Conservation (phyloP, 1,139 yeast species). For the Taiozyma sp. region DNA sequence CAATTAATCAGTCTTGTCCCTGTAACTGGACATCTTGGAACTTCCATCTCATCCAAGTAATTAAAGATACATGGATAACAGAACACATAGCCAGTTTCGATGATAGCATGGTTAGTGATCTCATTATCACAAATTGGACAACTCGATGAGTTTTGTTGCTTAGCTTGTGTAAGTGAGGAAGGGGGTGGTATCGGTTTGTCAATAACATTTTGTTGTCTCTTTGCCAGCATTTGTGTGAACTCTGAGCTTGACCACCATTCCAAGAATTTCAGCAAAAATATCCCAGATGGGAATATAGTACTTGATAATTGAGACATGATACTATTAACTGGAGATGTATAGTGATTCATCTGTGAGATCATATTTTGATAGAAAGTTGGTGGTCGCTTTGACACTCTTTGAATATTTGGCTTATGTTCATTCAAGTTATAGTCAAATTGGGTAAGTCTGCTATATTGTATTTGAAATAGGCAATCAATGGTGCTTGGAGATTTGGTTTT, state of each 20-base stretch:
- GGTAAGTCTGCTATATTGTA: conserved; percentile 67
- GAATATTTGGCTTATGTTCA: conserved; percentile 8
- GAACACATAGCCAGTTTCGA: conserved; percentile 89
- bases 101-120: conserved; percentile 75
- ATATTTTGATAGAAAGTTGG: conserved; percentile 47
- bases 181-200: conserved; percentile 57
- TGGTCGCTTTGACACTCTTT: conserved; percentile 37
- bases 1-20: conserved; percentile 73
- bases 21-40: conserved; percentile 86
- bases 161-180: conserved; percentile 8
- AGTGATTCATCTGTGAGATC: conserved; percentile 27
- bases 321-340: conserved; percentile 40
- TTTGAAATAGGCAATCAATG: conserved; percentile 55
- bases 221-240: conserved; percentile 58
- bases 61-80: conserved; percentile 85
- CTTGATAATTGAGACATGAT: conserved; percentile 35
- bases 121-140: conserved; percentile 75
- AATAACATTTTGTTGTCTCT: conserved; percentile 44
- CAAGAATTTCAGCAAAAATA: conserved; percentile 77
- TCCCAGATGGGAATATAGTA: conserved; percentile 72
- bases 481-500: conserved; percentile 59
- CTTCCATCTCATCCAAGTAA: conserved; percentile 46
- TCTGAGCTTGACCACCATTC: conserved; percentile 96
- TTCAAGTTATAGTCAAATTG: conserved; percentile 55
- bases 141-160: conserved; percentile 31